phyloP scores from a whole-genome alignment of 2,329 filamentous ascomycete species.

The Pseudogymnoascus sp. region DNA sequence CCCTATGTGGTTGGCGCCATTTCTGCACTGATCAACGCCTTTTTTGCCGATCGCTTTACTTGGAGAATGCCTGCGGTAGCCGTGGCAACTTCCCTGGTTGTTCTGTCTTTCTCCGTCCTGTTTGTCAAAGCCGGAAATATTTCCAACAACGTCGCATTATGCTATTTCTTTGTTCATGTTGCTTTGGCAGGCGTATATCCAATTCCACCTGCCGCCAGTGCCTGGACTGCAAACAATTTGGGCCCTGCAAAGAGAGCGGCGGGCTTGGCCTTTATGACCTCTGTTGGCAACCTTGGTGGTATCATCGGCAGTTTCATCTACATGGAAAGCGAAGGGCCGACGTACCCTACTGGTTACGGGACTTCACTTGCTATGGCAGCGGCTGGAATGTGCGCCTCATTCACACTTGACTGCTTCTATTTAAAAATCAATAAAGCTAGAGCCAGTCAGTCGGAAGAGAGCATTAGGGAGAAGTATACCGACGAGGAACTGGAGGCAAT shows the following conservation, averaged over 20 bases:
- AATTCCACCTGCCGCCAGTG: constrained; percentile 34
- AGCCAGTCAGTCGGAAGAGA: constrained; percentile 54
- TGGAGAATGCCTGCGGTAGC: constrained; percentile 41
- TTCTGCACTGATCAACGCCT: constrained; percentile 41
- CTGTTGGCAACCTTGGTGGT: constrained; percentile 26
- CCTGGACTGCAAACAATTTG: constrained; percentile 40
- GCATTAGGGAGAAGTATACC: constrained; percentile 14
- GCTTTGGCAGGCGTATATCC: constrained; percentile 36
- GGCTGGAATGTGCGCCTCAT: constrained; percentile 7
- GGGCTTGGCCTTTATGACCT: constrained; percentile 25
- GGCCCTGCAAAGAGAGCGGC: constrained; percentile 24
- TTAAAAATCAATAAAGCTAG: constrained; percentile 25
- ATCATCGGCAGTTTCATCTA: constrained; percentile 33
- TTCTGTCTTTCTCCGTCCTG: constrained; percentile 19
- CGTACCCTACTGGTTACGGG: constrained; percentile 31
- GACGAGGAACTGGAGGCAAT: constrained; percentile 24
- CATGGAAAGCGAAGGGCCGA: constrained; percentile 27
- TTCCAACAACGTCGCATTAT: constrained; percentile 22
- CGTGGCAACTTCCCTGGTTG: constrained; percentile 36
- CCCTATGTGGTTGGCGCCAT: constrained; percentile 54
- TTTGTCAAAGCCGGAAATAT: constrained; percentile 10
- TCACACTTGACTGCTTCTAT: constrained; percentile 11
- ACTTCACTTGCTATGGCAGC: constrained; percentile 26
- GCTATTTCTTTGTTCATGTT: constrained; percentile 32
- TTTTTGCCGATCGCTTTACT: constrained; percentile 44